Conservation (phyloP, 1,139 yeast genomes). For the Debaryomyces subglobosus region DNA sequence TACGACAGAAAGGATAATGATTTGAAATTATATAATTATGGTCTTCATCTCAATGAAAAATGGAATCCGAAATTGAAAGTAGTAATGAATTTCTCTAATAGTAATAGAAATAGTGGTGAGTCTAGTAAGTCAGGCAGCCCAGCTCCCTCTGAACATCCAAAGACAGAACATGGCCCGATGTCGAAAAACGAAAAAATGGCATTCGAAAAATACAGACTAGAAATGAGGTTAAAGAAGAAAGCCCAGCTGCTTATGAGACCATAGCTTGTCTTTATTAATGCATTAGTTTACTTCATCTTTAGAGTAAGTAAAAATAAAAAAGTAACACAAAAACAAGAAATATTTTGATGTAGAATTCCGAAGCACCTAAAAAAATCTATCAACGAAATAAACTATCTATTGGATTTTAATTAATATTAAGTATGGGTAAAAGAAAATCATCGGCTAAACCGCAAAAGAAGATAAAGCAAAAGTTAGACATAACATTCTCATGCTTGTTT, state of each 20-base stretch:
- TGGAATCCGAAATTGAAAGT: conserved; percentile 42
- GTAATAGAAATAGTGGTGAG: conserved; percentile 22
- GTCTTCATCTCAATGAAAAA: conserved; percentile 36
- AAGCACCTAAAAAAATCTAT: not conserved
- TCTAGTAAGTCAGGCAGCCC: conserved; percentile 20
- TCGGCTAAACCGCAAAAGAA: conserved; percentile 82
- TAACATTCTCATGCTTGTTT: conserved; percentile 87
- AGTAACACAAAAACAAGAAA: conserved; percentile 7
- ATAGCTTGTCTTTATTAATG: conserved; percentile 6
- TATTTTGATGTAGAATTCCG: not conserved
- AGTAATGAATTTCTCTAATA: conserved; percentile 32
- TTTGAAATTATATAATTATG: conserved; percentile 44
- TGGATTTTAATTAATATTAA: not conserved
- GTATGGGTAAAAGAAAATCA: conserved; percentile 89
- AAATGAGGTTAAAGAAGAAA: conserved; percentile 48
- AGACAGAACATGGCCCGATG: not conserved
- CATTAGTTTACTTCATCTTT: conserved; percentile 1
- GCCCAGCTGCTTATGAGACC: conserved; percentile 40
- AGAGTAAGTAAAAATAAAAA: not conserved
- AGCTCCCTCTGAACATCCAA: conserved; percentile 8
- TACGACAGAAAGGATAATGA: conserved; percentile 35
- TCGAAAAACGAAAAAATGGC: conserved; percentile 39
- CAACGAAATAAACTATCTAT: not conserved
- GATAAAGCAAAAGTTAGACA: conserved; percentile 78
- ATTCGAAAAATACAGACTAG: conserved; percentile 46